Base-by-base conservation (phyloP, 306 rosid species). In the Hylodesmum podocarpum region DNA sequence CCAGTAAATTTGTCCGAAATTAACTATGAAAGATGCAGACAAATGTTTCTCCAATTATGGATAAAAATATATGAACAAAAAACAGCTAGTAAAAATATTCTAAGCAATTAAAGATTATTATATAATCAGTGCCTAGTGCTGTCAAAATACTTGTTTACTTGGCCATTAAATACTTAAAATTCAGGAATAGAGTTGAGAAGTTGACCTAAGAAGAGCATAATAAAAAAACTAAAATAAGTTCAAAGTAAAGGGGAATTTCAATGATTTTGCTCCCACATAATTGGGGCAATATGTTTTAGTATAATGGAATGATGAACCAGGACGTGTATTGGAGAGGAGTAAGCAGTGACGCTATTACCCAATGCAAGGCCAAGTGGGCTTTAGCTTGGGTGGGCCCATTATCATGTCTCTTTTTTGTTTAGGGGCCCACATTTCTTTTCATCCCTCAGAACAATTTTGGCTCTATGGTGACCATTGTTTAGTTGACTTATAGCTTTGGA, bases 221-320 rank as follows among this genome's bases (percentile, higher is more conserved):
- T 15, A 33, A 25, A 29, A 57, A 16, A 8, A 2, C 7, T 6
- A 39, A 44, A 54, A 73, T 22, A 76, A 50, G 29, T 81, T 81
- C 47, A 76, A 81, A 70, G 57, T 19, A 76, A 70, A 77, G 58
- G 18, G 46, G 16, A 27, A 21, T 41, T 76, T 70, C 36, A 78
- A 83, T 80, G 83, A 78, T 71, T 79, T 53, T 57, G 65, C 73
- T 86, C 85, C 88, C 79, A 88, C 74, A 44, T 74, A 58, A 84
- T 84, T 76, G 89, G 87, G 78, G 78, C 44, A 46, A 51, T 41
- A 33, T 36, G 57, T 11, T 8, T 28, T 43, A 19, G 47, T 61
- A 36, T 8, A 16, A 41, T 28, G 63, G 61, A 62, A 47, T 14
- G 10, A 50, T 43, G 72, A 61, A 71, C 53, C 15, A 12, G 22